A percentile compares a stretch with the other conserved stretches of the same genome.
Evolutionary conservation across 2,329 filamentous ascomycete genomes (phyloP).

Genomic region (Apiospora saccharicola): DNA sequence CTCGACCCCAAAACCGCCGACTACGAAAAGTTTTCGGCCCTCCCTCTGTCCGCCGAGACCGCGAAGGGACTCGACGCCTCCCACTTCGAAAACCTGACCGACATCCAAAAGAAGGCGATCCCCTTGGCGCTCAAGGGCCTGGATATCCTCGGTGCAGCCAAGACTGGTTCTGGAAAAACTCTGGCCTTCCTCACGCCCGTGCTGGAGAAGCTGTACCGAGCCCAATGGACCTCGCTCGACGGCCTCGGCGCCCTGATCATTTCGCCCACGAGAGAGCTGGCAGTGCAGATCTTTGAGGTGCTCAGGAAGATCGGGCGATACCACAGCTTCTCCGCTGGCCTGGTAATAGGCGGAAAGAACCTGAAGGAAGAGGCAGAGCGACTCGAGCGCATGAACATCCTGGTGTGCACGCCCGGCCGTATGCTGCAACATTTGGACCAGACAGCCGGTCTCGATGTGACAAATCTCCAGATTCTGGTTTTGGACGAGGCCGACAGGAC

Average conservation of each 20-base stretch:
- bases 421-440: slow-evolving; percentile 97
- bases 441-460: slow-evolving; percentile 87
- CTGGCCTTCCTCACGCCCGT: slow-evolving; percentile 91
- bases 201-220: slow-evolving; percentile 88
- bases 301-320: slow-evolving; percentile 87
- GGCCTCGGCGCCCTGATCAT: slow-evolving; percentile 92
- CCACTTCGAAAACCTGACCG: slow-evolving; percentile 89
- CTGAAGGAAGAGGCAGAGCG: slow-evolving; percentile 86
- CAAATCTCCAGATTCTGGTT: slow-evolving; percentile 91
- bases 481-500: slow-evolving; percentile 96
- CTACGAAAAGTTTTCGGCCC: slow-evolving; percentile 76
- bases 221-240: slow-evolving; percentile 89
- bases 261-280: slow-evolving; percentile 91
- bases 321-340: slow-evolving; percentile 88
- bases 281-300: slow-evolving; percentile 96
- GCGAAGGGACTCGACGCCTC: slow-evolving; percentile 80
- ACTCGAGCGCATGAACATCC: slow-evolving; percentile 90
- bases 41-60: slow-evolving; percentile 87
- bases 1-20: slow-evolving; percentile 65
- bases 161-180: slow-evolving; percentile 95
- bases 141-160: slow-evolving; percentile 93
- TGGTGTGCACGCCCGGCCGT: slow-evolving; percentile 92
- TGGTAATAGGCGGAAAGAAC: slow-evolving; percentile 94
- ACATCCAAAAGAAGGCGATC: slow-evolving; percentile 90
- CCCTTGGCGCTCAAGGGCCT: slow-evolving; percentile 83